Conservation (phyloP, 129 eudicot species). For the Ambrosia artemisiifolia region DNA sequence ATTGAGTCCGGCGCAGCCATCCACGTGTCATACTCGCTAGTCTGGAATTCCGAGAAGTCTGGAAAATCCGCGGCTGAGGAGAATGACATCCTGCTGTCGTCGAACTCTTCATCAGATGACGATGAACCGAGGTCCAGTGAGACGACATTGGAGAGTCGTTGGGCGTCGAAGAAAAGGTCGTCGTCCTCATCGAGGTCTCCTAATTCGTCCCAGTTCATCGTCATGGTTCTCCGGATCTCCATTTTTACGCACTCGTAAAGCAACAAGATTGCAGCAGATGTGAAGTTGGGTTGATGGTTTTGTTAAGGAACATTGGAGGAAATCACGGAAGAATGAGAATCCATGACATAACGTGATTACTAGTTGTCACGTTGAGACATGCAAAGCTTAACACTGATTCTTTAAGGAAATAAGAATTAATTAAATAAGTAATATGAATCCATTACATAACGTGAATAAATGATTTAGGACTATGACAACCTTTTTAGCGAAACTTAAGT, state of each 20-base stretch:
- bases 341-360: slow-evolving; percentile 18
- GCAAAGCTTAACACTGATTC: slow-evolving; percentile 24
- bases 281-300: not conserved
- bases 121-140: slow-evolving; percentile 54
- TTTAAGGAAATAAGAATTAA: not conserved
- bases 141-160: slow-evolving; percentile 45
- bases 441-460: not conserved
- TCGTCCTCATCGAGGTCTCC: slow-evolving; percentile 63
- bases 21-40: slow-evolving; percentile 65
- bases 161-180: slow-evolving; percentile 47
- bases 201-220: slow-evolving; percentile 84
- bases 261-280: slow-evolving; percentile 17
- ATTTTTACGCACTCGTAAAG: slow-evolving; percentile 39
- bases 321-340: slow-evolving; percentile 24
- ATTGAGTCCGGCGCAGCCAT: slow-evolving; percentile 72
- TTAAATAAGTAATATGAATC: not conserved
- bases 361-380: slow-evolving; percentile 32
- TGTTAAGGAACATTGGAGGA: not conserved
- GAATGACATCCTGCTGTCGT: slow-evolving; percentile 48
- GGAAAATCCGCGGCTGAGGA: slow-evolving; percentile 40
- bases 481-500: not conserved
- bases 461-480: not conserved
- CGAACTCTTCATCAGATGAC: slow-evolving; percentile 53
- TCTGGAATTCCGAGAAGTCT: slow-evolving; percentile 18
- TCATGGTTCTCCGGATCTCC: slow-evolving; percentile 59